These are phyloP conservation scores for Bretschneidera sinensis DNA, from an alignment of 345 rosid species.

Conservation along the genomic window DNA sequence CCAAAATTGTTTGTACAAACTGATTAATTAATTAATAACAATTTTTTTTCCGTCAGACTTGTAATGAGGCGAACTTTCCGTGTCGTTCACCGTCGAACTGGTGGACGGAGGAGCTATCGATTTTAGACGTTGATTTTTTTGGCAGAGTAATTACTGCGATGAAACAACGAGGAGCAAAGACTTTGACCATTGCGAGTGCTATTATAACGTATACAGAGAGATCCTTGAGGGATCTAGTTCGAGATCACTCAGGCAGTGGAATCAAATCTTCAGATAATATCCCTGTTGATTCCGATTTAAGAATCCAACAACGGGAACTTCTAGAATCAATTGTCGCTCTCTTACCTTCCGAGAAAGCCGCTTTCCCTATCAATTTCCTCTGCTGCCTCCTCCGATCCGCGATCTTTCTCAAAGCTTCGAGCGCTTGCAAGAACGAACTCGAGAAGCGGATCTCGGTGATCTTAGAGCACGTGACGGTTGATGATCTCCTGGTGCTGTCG, in stretches of 20 bases:
- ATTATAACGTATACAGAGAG: conserved; percentile 69
- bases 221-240: conserved; percentile 75
- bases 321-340: conserved; percentile 63
- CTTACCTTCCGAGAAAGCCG: conserved; percentile 67
- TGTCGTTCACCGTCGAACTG: conserved; percentile 85
- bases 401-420: conserved; percentile 54
- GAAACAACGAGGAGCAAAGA: conserved; percentile 66
- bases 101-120: conserved; percentile 95
- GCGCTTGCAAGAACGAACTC: conserved; percentile 59
- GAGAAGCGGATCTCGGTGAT: conserved; percentile 73
- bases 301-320: conserved; percentile 50
- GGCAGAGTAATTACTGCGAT: conserved; percentile 48
- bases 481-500: conserved; percentile 73
- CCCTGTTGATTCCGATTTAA: conserved; percentile 29
- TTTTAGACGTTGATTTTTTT: conserved; percentile 52
- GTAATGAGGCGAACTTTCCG: conserved; percentile 76
- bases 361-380: conserved; percentile 72
- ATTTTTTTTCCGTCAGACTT: too few species aligned
- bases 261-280: conserved; percentile 31
- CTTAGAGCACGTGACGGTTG: conserved; percentile 72
- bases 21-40: too few species aligned
- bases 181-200: conserved; percentile 56
- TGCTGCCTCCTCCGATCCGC: conserved; percentile 89
- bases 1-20: too few species aligned
- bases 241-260: conserved; percentile 72